A percentile compares a stretch with the other conserved stretches of the same genome.
These are phyloP conservation scores for Hypomontagnella monticulosa DNA, from an alignment of 495 filamentous ascomycete genomes.

Conservation along the genomic window DNA sequence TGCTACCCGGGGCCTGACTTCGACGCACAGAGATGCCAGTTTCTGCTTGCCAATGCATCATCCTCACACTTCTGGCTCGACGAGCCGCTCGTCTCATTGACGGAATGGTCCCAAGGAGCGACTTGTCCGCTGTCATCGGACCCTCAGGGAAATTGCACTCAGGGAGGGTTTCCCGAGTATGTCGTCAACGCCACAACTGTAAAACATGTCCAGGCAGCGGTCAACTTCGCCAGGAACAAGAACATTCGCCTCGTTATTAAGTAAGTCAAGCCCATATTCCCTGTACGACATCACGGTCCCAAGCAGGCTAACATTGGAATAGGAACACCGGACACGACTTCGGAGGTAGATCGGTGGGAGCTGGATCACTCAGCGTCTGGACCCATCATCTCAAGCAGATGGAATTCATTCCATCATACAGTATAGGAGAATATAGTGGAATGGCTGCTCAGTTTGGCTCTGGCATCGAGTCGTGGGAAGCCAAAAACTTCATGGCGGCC, in stretches of 20 bases:
- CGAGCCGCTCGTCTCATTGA: constrained; percentile 49
- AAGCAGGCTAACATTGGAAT: constrained; percentile 1
- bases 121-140: constrained; percentile 46
- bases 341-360: constrained; percentile 60
- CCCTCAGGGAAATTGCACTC: constrained; percentile 55
- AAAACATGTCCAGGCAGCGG: constrained; percentile 63
- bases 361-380: constrained; percentile 67
- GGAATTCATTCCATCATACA: constrained; percentile 53
- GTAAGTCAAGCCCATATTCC: constrained; percentile 35
- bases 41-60: constrained; percentile 39
- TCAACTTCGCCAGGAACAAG: constrained; percentile 69
- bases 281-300: background rate
- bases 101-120: constrained; percentile 51
- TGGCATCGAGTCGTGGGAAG: constrained; percentile 56
- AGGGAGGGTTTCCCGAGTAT: constrained; percentile 67
- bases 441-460: constrained; percentile 54
- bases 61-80: constrained; percentile 48
- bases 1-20: constrained; percentile 62
- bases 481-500: constrained; percentile 43
- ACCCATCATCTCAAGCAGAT: constrained; percentile 63
- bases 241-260: constrained; percentile 69
- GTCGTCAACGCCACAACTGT: constrained; percentile 65
- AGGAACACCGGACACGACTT: constrained; percentile 77
- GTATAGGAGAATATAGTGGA: constrained; percentile 49
- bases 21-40: constrained; percentile 52